phyloP scores from a whole-genome alignment of 805 yeast genomes.

The Wickerhamomyces xylosicus region DNA sequence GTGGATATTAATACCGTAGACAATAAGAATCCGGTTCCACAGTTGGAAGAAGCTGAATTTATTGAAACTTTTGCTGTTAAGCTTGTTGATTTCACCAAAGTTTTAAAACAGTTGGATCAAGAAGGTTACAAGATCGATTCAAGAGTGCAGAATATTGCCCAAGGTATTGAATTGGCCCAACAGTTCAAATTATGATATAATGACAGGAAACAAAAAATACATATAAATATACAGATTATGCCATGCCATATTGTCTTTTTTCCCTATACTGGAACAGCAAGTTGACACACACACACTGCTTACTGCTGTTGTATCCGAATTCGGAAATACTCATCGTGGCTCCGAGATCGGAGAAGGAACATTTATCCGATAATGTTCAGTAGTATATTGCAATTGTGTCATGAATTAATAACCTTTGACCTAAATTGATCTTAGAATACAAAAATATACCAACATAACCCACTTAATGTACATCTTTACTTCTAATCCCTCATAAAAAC shows the following conservation, averaged over 20 bases:
- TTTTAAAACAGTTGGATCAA: conserved; percentile 36
- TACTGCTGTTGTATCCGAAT: neutral
- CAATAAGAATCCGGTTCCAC: conserved; percentile 59
- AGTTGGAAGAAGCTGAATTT: conserved; percentile 85
- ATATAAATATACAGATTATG: too few species aligned
- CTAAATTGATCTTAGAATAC: too few species aligned
- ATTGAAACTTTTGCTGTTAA: conserved; percentile 82
- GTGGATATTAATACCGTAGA: conserved; percentile 60
- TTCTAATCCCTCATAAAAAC: too few species aligned
- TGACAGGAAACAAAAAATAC: neutral
- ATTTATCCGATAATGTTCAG: too few species aligned
- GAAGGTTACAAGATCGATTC: conserved; percentile 82
- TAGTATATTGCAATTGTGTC: too few species aligned
- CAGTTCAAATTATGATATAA: conserved; percentile 16
- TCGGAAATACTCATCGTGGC: too few species aligned
- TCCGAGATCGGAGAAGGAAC: too few species aligned
- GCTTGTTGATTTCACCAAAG: conserved; percentile 43
- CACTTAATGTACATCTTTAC: too few species aligned
- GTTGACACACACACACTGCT: neutral
- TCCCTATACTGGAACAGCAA: neutral
- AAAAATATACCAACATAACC: too few species aligned
- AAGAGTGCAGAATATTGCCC: conserved; percentile 76
- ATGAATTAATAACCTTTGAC: too few species aligned
- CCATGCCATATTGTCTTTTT: neutral
- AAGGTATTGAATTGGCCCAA: conserved; percentile 58